These are phyloP conservation scores for Trichocladium uniseriatum DNA, from an alignment of 495 filamentous ascomycete species.

Conservation along the genomic window DNA sequence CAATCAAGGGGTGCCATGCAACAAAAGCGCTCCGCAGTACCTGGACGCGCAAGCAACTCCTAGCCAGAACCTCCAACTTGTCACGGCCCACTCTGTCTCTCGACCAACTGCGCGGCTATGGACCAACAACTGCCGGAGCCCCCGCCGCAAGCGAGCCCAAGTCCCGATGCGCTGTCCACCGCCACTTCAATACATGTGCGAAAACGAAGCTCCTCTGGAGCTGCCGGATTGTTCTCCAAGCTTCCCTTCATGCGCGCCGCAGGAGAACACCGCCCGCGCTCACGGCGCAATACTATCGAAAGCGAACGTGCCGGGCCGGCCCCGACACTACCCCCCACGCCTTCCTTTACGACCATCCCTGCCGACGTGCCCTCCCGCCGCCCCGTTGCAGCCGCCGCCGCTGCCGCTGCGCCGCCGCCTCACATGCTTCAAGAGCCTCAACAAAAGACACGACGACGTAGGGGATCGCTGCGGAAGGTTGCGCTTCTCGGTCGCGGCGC, in stretches of 20 bases:
- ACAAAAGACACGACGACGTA: constrained; percentile 62
- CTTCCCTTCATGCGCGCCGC: constrained; percentile 54
- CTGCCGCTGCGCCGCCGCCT: constrained; percentile 32
- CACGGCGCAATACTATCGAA: constrained; percentile 34
- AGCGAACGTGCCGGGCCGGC: constrained; percentile 12
- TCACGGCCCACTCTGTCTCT: too few relatives aligned
- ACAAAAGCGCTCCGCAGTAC: too few relatives aligned
- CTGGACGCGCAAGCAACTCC: too few relatives aligned
- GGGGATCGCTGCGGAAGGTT: constrained; percentile 71
- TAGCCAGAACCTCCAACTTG: too few relatives aligned
- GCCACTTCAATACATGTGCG: constrained; percentile 13
- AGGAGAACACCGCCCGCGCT: constrained; percentile 33
- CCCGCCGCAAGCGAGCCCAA: constrained; percentile 3
- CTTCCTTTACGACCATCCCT: constrained; percentile 21
- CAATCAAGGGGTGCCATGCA: too few relatives aligned
- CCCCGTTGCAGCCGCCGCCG: too few relatives aligned
- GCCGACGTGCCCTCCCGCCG: constrained; percentile 26
- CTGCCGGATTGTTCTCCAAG: constrained; percentile 50
- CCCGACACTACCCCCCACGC: constrained; percentile 21
- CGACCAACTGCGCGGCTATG: constrained; percentile 7
- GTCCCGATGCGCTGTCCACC: constrained; percentile 11
- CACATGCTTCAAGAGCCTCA: constrained; percentile 42
- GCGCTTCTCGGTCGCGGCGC: constrained; percentile 64
- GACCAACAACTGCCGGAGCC: constrained; percentile 11
- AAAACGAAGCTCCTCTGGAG: constrained; percentile 26